Conservation (phyloP, 768 basidiomycete species). For the Naematelia encephala region DNA sequence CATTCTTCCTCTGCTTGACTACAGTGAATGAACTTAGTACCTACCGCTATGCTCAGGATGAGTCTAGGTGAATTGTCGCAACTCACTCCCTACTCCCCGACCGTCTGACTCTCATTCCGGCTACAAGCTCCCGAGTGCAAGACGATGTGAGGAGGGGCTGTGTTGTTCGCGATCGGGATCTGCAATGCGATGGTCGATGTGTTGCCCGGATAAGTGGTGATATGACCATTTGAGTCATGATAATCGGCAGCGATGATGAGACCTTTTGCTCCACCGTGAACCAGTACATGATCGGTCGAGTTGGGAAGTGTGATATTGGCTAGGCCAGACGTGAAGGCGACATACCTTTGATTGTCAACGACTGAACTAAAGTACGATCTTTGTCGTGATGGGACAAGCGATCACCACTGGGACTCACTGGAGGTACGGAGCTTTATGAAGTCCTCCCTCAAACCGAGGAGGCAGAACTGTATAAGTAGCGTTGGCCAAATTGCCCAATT, state of each 20-base stretch:
- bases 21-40: too few species aligned
- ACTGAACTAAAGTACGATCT: background rate
- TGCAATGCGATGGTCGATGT: background rate
- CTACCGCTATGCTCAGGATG: too few species aligned
- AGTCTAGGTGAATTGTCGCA: too few species aligned
- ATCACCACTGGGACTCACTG: background rate
- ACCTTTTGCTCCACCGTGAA: background rate
- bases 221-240: background rate
- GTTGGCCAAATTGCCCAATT: background rate
- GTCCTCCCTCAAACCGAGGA: background rate
- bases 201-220: background rate
- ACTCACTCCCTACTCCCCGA: too few species aligned
- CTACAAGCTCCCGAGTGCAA: background rate
- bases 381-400: background rate
- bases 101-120: background rate
- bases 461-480: background rate
- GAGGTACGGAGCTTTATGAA: background rate
- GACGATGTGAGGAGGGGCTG: background rate
- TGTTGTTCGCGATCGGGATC: background rate
- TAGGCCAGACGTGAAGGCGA: background rate
- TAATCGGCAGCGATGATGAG: background rate
- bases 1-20: too few species aligned
- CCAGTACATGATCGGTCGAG: background rate
- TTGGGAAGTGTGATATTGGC: background rate
- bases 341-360: background rate